Evolutionary conservation across 805 yeast species (phyloP), one percentile per base, ranked within the genome.

Genomic region (Ogataea glucozyma): DNA sequence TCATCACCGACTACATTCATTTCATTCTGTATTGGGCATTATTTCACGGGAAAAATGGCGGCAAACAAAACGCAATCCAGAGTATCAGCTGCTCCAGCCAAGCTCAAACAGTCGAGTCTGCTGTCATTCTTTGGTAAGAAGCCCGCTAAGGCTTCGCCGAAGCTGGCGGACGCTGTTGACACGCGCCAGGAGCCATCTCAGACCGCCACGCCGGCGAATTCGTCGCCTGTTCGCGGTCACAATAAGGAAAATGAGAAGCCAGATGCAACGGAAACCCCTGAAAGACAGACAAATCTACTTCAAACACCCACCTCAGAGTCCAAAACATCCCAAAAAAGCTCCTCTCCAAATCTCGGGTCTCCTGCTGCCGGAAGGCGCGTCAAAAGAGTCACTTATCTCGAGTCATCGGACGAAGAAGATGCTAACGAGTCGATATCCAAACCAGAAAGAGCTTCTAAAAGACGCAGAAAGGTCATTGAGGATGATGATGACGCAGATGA

Each of bases 81-180:
- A 17, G 38, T 21, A 16, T 16, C 38, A 9, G 22, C 9, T 16
- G 33, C 22, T 34, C 38, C 43, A 10, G 35, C 42, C 5, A 45
- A 45, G 22, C 23, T 32, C 36, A 46, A 61, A 42, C 67, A 64
- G 45, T 30, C 62, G 6, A 57, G 63, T 5, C 46, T 64, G 38
- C 48, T 64, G 43, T 61, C 69, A 3, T 64, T 64, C 38, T 64
- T 64, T 34, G 19, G 42, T 10, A 45, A 41, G n/a, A 31, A 41
- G 29, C 33, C 36, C 5, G 11, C 43, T 8, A 6, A 35, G 9
- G 16, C 16, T 4, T 27, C 38, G 17, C 31, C 16, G 0, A 24
- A 26, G 9, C 20, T 8, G 4, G 18, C 7, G n/a, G 32, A 30
- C n/a, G n/a, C n/a, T n/a, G 18, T 33, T 3, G 19, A 35, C 4